A percentile compares a stretch with the other conserved stretches of the same genome.
Conservation (phyloP, 768 basidiomycete species). For the Boletus fagicola region DNA sequence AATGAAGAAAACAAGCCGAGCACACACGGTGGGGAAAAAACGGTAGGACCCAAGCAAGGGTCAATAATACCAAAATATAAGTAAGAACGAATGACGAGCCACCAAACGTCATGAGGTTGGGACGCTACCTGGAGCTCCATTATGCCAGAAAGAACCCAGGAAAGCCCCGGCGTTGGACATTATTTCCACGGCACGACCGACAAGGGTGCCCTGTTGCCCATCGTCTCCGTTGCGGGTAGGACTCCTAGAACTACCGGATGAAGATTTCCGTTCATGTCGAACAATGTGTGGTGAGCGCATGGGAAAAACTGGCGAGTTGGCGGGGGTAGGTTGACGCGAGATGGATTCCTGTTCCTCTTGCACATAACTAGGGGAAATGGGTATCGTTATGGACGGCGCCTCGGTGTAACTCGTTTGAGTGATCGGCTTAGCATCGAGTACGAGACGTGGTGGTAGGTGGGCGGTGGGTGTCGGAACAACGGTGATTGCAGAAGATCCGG, state of each 20-base stretch:
- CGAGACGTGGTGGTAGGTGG: slow-evolving; percentile 28
- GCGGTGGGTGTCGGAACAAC: slow-evolving; percentile 9
- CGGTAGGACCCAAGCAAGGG: slow-evolving; percentile 19
- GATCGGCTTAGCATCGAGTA: slow-evolving; percentile 30
- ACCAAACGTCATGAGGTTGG: slow-evolving; percentile 19
- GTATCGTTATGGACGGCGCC: slow-evolving; percentile 20
- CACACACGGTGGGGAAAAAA: background rate
- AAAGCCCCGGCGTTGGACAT: slow-evolving; percentile 78
- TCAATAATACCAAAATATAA: slow-evolving; percentile 35
- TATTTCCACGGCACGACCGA: slow-evolving; percentile 70
- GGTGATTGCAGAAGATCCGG: slow-evolving; percentile 28
- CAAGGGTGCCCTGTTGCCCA: slow-evolving; percentile 43
- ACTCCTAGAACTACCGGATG: slow-evolving; percentile 23
- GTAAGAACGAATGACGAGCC: slow-evolving; percentile 13
- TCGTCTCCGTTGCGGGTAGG: slow-evolving; percentile 27
- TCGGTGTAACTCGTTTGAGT: slow-evolving; percentile 26
- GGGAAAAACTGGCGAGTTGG: slow-evolving; percentile 54
- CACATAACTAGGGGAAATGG: slow-evolving; percentile 20
- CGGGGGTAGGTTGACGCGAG: slow-evolving; percentile 54
- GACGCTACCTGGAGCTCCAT: slow-evolving; percentile 19
- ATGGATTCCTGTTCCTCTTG: slow-evolving; percentile 38
- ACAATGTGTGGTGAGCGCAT: slow-evolving; percentile 22
- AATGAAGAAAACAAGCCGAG: background rate
- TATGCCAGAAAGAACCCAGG: slow-evolving; percentile 60
- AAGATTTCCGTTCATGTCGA: slow-evolving; percentile 19